A percentile compares a stretch with the other conserved stretches of the same genome.
Conservation (phyloP, 169 alveolate genomes). For the Plasmodium sp. region DNA sequence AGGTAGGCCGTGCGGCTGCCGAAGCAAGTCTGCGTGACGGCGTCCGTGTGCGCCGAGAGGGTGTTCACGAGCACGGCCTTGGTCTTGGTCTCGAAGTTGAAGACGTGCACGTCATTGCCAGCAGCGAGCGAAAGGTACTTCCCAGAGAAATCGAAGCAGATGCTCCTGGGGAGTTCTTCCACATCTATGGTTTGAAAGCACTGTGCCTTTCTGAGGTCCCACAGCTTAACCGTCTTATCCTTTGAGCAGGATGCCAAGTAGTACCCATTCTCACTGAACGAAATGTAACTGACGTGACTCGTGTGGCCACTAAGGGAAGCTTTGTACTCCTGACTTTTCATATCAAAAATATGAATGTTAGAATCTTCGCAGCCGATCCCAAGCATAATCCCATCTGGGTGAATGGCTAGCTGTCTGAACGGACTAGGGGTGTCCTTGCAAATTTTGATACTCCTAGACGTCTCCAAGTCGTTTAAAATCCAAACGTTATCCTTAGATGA, state of each 20-base stretch:
- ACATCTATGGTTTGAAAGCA: conserved; percentile 78
- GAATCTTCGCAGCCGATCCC: conserved; percentile 86
- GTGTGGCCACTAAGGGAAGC: conserved; percentile 78
- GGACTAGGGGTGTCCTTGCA: conserved; percentile 80
- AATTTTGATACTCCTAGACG: conserved; percentile 82
- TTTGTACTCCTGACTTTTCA: conserved; percentile 79
- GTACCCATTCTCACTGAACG: conserved; percentile 91
- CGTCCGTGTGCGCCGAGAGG: conserved; percentile 74
- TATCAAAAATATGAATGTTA: conserved; percentile 88
- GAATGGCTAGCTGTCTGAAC: conserved; percentile 78
- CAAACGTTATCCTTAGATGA: conserved; percentile 83
- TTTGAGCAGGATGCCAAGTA: conserved; percentile 86
- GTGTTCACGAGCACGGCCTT: conserved; percentile 50
- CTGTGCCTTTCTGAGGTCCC: conserved; percentile 87
- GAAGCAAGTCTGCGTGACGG: conserved; percentile 76
- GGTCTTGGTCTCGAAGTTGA: conserved; percentile 73
- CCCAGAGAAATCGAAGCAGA: conserved; percentile 84
- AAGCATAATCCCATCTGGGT: conserved; percentile 91
- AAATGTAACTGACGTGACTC: conserved; percentile 64
- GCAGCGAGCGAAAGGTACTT: conserved; percentile 64
- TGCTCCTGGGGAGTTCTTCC: conserved; percentile 75
- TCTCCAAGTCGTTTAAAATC: conserved; percentile 83
- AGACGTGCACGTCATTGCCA: conserved; percentile 48
- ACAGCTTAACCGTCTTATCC: conserved; percentile 80
- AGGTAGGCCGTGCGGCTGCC: conserved; percentile 75